These are phyloP conservation scores for Colletotrichum sp. DNA, from an alignment of 2,329 filamentous ascomycete genomes.

Conservation along the genomic window DNA sequence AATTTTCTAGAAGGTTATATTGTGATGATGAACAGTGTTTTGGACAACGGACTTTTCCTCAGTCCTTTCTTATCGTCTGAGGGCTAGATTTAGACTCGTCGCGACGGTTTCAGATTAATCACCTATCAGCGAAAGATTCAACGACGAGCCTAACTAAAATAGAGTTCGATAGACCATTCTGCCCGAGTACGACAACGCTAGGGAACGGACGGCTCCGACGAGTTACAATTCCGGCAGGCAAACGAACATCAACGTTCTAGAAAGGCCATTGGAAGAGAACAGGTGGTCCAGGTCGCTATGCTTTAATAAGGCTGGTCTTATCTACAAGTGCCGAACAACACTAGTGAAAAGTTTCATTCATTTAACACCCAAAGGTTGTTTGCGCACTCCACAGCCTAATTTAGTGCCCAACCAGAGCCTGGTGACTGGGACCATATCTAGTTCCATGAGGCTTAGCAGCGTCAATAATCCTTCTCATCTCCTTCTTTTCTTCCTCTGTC, in stretches of 20 bases:
- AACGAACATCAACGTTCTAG: neutral
- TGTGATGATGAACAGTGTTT: neutral
- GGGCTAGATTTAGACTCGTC: neutral
- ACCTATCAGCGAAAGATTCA: neutral
- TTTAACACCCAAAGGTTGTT: neutral
- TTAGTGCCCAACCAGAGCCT: conserved; percentile 20
- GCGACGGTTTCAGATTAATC: neutral
- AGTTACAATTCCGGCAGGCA: neutral
- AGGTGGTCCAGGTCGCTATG: neutral
- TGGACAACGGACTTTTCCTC: neutral
- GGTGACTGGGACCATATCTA: conserved; percentile 29
- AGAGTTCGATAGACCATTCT: neutral
- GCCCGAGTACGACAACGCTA: neutral
- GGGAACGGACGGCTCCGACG: neutral
- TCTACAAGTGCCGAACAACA: neutral
- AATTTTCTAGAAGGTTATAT: neutral
- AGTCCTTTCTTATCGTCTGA: neutral
- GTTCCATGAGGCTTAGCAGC: conserved; percentile 39
- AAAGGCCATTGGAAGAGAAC: neutral
- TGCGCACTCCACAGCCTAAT: neutral
- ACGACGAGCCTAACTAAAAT: neutral
- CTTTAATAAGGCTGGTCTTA: neutral
- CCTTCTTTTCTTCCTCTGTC: conserved; percentile 39
- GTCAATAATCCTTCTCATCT: conserved; percentile 44
- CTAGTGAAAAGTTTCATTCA: neutral